A percentile compares a stretch with the other conserved stretches of the same genome.
phyloP scores from a whole-genome alignment of 306 rosid genomes.

The Echinosophora koreensis region DNA sequence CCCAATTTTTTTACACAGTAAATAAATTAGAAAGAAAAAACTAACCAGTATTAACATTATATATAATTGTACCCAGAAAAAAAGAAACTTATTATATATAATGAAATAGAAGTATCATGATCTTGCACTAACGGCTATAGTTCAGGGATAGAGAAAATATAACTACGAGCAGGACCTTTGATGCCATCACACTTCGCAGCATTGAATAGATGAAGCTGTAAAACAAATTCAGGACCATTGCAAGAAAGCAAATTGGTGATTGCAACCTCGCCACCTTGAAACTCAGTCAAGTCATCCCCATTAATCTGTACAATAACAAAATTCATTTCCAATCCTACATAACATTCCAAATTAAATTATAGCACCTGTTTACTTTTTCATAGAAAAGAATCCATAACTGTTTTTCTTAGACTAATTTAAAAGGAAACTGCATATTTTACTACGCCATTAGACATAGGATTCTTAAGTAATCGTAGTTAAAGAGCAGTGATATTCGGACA shows the following conservation, averaged over 20 bases:
- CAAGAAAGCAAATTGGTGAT: constrained; percentile 69
- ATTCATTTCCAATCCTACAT: constrained; percentile 6
- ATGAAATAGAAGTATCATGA: not conserved
- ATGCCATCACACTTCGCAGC: constrained; percentile 11
- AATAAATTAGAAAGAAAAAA: not conserved
- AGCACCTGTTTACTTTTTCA: not conserved
- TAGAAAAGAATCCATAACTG: not conserved
- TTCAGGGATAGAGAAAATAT: not conserved
- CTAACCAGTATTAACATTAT: not conserved
- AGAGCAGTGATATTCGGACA: no score
- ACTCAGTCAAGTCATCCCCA: constrained; percentile 59
- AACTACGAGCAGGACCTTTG: constrained; percentile 44
- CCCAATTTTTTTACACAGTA: constrained; percentile 3
- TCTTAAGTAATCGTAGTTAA: not conserved
- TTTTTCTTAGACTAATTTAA: not conserved
- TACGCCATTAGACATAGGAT: not conserved
- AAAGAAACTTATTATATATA: not conserved
- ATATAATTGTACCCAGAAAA: no score
- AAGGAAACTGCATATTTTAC: not conserved
- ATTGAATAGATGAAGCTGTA: constrained; percentile 57
- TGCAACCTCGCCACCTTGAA: constrained; percentile 74
- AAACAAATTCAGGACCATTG: constrained; percentile 71
- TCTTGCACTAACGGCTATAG: not conserved
- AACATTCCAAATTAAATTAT: not conserved
- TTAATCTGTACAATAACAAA: constrained; percentile 58